Evolutionary conservation across 2,329 filamentous ascomycete species (phyloP), one percentile per base, ranked within the genome.

Genomic region (Botrytis sinoallii): DNA sequence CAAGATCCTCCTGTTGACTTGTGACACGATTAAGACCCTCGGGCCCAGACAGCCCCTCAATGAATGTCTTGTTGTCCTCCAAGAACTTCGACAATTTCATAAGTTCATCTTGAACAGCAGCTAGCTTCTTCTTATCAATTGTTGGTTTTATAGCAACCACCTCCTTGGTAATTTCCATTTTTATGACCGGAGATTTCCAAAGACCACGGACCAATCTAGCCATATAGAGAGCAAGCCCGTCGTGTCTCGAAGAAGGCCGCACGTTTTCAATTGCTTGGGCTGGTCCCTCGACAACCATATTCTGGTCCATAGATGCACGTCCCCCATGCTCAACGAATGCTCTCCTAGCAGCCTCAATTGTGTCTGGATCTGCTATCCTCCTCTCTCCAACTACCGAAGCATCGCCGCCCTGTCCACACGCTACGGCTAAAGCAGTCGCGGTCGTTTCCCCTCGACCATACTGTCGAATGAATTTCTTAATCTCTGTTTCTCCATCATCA

Each of bases 291-390:
- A 87, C 83, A 29, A 88, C 84, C 48, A 90, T 89, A 75, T 94
- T 94, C 80, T 97, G 94, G 32, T 93, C 92, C 76, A 97, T 86
- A 8, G 91, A 92, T 1, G 96, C 93, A 79, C 94, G 93, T 44
- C 96, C 96, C 69, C 96, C 96, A 81, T 92, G 95, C 77, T 97
- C 95, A 73, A 98, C 94, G 82, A 98, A 98, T 1, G 92, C 92
- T 76, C 93, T 91, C 74, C 94, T 90, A 6, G 95, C 96, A 75
- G 91, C 89, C 77, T 97, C 94, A 65, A 97, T 87, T 1, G 97
- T 94, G 52, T 94, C 89, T 20, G 95, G 93, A 79, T 98, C 96
- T 48, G 91, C 92, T 38, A 92, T 86, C 76, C 86, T 89, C 61
- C 90, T 88, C 73, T 94, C 92, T 0, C 92, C 92, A 29, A 65